Evolutionary conservation across 116 monocot species (phyloP).

Genomic region (Zostera marina): DNA sequence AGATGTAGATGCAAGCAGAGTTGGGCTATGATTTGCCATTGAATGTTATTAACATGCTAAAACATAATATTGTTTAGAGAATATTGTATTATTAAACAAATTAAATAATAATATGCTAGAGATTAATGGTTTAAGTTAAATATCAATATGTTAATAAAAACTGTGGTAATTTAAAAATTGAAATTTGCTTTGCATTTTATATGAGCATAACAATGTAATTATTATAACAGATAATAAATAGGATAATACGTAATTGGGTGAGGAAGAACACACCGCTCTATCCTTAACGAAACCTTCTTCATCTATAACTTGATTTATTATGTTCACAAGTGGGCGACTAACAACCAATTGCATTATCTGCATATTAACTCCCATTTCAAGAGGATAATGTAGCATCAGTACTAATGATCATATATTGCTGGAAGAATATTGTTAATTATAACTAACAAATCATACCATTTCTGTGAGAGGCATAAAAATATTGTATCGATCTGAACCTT

Average conservation of each 20-base stretch:
- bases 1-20: too few species aligned
- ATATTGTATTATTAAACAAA: too few species aligned
- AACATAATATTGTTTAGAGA: too few species aligned
- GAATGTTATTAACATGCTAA: too few species aligned
- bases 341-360: conserved; percentile 36
- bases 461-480: background rate
- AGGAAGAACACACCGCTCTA: conserved; percentile 34
- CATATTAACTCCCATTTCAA: background rate
- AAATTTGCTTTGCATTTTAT: too few species aligned
- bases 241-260: background rate
- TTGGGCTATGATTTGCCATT: too few species aligned
- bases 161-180: too few species aligned
- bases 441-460: conserved; percentile 1
- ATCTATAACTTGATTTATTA: conserved; percentile 43
- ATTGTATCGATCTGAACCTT: conserved; percentile 29
- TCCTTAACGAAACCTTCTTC: conserved; percentile 73
- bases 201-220: background rate
- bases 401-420: background rate
- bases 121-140: too few species aligned
- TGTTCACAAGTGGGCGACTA: conserved; percentile 28
- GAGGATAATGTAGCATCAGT: background rate
- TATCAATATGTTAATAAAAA: too few species aligned
- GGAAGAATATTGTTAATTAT: background rate
- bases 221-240: background rate
- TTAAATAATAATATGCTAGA: too few species aligned